Conservation (phyloP, 345 rosid species). For the Raphanus sativus region DNA sequence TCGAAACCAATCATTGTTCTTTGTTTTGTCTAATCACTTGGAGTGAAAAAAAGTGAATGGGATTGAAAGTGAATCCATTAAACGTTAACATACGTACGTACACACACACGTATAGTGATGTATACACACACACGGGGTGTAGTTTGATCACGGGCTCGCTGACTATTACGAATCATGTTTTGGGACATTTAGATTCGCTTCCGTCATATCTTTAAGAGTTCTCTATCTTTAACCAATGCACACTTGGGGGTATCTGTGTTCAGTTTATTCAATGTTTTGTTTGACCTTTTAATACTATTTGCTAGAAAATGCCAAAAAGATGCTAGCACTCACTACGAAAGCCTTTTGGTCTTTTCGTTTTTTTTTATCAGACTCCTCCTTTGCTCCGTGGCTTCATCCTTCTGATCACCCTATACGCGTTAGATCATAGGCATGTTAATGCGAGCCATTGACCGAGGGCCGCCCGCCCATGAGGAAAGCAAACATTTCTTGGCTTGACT, state of each 20-base stretch:
- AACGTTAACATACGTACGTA: background rate
- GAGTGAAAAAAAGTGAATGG: background rate
- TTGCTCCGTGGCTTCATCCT: conserved; percentile 1
- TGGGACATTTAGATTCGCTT: background rate
- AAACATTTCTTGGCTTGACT: background rate
- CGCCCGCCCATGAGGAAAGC: background rate
- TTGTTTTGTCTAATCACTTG: conserved; percentile 14
- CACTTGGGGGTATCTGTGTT: conserved; percentile 5
- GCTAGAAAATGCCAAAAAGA: conserved; percentile 10
- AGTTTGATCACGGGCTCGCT: background rate
- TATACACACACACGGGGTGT: background rate
- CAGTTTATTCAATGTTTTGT: conserved; percentile 27
- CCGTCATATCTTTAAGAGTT: background rate
- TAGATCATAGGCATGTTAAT: background rate
- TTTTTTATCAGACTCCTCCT: background rate
- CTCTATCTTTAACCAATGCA: background rate
- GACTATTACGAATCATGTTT: background rate
- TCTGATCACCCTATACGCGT: background rate
- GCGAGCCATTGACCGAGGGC: background rate
- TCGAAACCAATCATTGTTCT: conserved; percentile 29
- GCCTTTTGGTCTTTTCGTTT: conserved; percentile 18
- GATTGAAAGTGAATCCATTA: background rate
- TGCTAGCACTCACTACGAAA: conserved; percentile 21
- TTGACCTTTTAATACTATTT: conserved; percentile 16
- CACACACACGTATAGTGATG: background rate